phyloP scores from a whole-genome alignment of 2,329 filamentous ascomycete species.

The Botrytis tulipae region DNA sequence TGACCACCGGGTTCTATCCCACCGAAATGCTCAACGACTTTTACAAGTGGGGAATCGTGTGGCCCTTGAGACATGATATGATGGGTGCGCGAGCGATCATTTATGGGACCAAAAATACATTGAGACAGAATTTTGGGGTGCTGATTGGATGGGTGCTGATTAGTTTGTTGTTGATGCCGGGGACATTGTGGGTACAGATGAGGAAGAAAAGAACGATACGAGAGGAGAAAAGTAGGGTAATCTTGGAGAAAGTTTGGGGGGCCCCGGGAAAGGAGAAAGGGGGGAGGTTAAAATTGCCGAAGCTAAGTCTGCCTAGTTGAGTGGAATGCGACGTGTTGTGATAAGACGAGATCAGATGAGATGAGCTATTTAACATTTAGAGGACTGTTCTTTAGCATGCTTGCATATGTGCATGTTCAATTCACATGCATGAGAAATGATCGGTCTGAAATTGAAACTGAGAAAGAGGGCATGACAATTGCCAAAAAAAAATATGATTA shows the following conservation, averaged over 20 bases:
- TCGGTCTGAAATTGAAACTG: no score
- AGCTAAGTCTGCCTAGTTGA: not conserved
- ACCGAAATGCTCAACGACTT: slow-evolving; percentile 27
- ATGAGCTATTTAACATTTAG: not conserved
- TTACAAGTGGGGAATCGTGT: slow-evolving; percentile 26
- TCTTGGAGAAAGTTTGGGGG: slow-evolving; percentile 26
- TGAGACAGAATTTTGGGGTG: slow-evolving; percentile 26
- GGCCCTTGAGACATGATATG: slow-evolving; percentile 26
- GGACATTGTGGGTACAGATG: slow-evolving; percentile 28
- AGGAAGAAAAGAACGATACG: slow-evolving; percentile 17
- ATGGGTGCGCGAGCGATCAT: slow-evolving; percentile 27
- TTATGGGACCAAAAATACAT: slow-evolving; percentile 26
- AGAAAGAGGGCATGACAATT: no score
- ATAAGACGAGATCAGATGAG: not conserved
- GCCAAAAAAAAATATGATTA: not conserved
- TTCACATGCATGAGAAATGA: no score
- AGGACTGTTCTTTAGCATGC: not conserved
- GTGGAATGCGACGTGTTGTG: not conserved
- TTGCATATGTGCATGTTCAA: not conserved
- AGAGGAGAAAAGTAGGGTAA: slow-evolving; percentile 22
- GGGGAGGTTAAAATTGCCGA: slow-evolving; percentile 9
- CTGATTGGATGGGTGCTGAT: slow-evolving; percentile 24
- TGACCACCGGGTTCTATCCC: slow-evolving; percentile 27
- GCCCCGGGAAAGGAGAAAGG: slow-evolving; percentile 18
- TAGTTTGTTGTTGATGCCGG: slow-evolving; percentile 25